Base-by-base conservation (phyloP, 306 rosid genomes). In the Begonia loranthoides region DNA sequence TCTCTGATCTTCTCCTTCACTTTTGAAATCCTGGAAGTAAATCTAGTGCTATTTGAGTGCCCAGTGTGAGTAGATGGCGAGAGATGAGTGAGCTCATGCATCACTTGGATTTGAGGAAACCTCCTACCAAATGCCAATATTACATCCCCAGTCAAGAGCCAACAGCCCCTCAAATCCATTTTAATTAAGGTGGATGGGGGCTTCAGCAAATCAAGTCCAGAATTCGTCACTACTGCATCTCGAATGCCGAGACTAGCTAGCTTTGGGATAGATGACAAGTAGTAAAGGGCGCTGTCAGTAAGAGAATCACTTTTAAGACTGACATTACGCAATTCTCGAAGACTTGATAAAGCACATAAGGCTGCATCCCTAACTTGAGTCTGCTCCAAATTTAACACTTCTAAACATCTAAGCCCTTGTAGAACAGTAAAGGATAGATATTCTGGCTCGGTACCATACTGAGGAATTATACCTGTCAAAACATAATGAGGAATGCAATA, bases 121-220 rank as follows among this genome's bases (percentile, higher is more conserved):
- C 36, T 60, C 76, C 59, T 82, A 65, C 77, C 63, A 52, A 80
- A 89, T 24, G 77, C 71, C 41, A 33, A 9, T 60, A 89, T 70
- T 15, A 49, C 60, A 17, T 76, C 85, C 59, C 61, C 40, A 15
- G 83, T 79, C 62, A 89, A 44, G 61, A 89, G 95, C 97, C 97
- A 89, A 66, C 97, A 85, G 49, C 97, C 97, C 36, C 66, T 66
- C 56, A 90, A 75, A 73, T 85, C 87, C 63, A 85, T 41, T 66
- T 63, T 45, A 74, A 68, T 79, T 48, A 90, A 60, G 41, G 77
- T 72, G 21, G 54, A 61, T 15, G 87, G 82, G 59, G 83, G 79
- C 61, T 74, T 64, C 58, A 78, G 80, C 50, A 65, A 62, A 50
- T 59, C 63, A 43, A 90, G 82, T 24, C 83, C 95, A 61, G 55